Percentiles rank a stretch among this genome's conserved stretches.
phyloP scores from a whole-genome alignment of 192 early-diverging fungal genomes.

The Coemansia sp. region DNA sequence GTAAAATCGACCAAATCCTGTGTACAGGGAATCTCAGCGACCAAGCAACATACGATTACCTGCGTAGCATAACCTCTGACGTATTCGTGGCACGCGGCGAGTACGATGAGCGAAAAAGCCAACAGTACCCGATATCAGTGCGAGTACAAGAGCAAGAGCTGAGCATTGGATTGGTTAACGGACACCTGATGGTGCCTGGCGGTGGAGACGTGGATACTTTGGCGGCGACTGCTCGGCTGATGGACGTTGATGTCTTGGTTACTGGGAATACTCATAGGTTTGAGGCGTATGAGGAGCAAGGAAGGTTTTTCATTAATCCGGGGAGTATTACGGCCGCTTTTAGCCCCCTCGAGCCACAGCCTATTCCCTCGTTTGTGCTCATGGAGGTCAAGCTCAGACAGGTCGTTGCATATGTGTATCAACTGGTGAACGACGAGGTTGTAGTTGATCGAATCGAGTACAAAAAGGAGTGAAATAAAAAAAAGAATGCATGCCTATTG shows the following conservation, averaged over 20 bases:
- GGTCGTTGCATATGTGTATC: constrained; percentile 91
- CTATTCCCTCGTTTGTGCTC: constrained; percentile 91
- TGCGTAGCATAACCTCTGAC: constrained; percentile 79
- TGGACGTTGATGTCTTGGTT: constrained; percentile 92
- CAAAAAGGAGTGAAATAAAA: constrained; percentile 64
- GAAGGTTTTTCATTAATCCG: constrained; percentile 93
- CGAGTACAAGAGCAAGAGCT: constrained; percentile 67
- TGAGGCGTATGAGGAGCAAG: constrained; percentile 90
- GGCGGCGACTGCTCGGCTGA: constrained; percentile 78
- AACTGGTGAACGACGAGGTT: constrained; percentile 88
- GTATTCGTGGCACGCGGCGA: constrained; percentile 82
- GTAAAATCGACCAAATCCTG: constrained; percentile 96
- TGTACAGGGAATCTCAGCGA: constrained; percentile 90
- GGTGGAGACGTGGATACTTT: constrained; percentile 70
- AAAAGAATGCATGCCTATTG: too few species aligned
- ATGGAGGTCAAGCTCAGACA: constrained; percentile 85
- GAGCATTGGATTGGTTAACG: constrained; percentile 80
- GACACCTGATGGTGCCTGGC: constrained; percentile 75
- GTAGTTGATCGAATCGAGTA: constrained; percentile 95
- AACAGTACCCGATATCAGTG: constrained; percentile 62
- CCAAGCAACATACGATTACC: constrained; percentile 85
- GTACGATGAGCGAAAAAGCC: constrained; percentile 63
- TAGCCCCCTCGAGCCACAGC: constrained; percentile 35
- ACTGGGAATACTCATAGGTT: constrained; percentile 90
- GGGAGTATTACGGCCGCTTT: constrained; percentile 95